Conservation (phyloP, 352 stramenopile genomes). For the Pythium dissimile region DNA sequence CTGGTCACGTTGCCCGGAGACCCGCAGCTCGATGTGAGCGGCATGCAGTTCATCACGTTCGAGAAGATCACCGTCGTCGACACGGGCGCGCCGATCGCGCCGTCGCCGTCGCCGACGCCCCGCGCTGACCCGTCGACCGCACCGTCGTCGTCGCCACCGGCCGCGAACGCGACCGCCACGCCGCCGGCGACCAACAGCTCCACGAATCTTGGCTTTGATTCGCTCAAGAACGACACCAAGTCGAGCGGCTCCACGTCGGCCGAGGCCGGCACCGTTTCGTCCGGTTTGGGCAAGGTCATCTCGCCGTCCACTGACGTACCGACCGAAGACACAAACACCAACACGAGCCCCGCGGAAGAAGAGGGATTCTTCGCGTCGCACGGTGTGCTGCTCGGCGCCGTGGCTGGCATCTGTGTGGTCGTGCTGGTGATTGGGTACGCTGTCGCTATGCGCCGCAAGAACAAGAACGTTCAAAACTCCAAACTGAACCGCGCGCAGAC, state of each 20-base stretch:
- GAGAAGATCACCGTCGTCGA: conserved; percentile 65
- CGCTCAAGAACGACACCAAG: conserved; percentile 4
- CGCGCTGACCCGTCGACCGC: conserved; percentile 5
- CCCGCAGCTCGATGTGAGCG: conserved; percentile 37
- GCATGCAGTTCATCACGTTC: conserved; percentile 64
- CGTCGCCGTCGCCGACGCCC: conserved; percentile 12
- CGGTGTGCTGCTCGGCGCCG: conserved; percentile 9
- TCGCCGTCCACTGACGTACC: not conserved
- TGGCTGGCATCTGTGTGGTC: conserved; percentile 14
- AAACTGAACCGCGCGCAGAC: conserved; percentile 4
- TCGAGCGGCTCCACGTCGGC: not conserved
- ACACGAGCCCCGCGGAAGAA: conserved; percentile 51
- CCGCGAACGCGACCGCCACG: not conserved
- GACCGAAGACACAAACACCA: not conserved
- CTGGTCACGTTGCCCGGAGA: conserved; percentile 53
- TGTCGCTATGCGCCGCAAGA: conserved; percentile 21
- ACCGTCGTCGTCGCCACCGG: not conserved
- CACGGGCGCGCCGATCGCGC: conserved; percentile 32
- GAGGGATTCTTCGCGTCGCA: conserved; percentile 24
- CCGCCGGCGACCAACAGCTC: not conserved
- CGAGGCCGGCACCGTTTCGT: conserved; percentile 7
- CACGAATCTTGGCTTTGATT: conserved; percentile 1
- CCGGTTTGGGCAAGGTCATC: not conserved
- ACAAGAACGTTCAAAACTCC: not conserved
- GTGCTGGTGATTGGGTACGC: conserved; percentile 19